Percentiles rank a stretch among this genome's conserved stretches.
Evolutionary conservation across 176 grass and related monocot genomes (phyloP).

Genomic region (Carex cristatella): DNA sequence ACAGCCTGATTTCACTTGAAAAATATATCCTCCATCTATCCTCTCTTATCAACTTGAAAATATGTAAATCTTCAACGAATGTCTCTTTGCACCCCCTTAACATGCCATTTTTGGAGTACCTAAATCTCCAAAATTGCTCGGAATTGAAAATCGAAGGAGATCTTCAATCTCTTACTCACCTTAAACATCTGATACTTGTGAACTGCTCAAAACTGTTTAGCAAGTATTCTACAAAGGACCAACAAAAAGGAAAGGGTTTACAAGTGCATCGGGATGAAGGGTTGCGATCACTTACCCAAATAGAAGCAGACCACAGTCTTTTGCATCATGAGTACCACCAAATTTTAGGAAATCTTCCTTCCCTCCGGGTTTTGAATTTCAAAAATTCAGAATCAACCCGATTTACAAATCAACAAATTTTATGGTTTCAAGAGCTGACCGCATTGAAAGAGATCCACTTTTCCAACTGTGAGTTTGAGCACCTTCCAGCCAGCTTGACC

Average conservation of each 20-base stretch:
- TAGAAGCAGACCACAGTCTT: neutral
- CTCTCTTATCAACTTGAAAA: neutral
- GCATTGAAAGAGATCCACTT: neutral
- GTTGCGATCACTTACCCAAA: neutral
- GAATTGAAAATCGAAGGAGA: neutral
- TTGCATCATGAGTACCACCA: neutral
- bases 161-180: neutral
- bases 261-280: neutral
- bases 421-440: neutral
- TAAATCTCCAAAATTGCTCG: neutral
- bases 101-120: neutral
- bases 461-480: neutral
- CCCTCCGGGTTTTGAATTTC: neutral
- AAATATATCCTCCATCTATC: neutral
- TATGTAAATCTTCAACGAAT: neutral
- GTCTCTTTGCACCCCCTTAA: neutral
- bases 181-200: neutral
- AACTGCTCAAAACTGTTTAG: neutral
- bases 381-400: neutral
- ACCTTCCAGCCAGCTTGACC: neutral
- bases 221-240: neutral
- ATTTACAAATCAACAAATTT: neutral
- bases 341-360: neutral
- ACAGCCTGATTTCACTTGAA: no score
- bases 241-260: neutral